These are phyloP conservation scores for Sclerotinia glacialis DNA, from an alignment of 2,329 filamentous ascomycete genomes.

Conservation along the genomic window DNA sequence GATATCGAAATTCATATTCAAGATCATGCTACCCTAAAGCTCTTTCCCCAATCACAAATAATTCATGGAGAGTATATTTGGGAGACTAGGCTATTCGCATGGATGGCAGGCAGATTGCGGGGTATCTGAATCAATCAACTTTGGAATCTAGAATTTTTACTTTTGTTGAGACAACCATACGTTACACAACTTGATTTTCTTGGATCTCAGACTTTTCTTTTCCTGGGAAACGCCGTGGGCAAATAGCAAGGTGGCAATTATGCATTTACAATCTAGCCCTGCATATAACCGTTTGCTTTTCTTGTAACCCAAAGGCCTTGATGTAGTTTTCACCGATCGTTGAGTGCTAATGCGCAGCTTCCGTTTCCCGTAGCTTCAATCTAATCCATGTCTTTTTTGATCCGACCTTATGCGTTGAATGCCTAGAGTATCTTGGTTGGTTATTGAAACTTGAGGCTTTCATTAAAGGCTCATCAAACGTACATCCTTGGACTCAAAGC, in stretches of 20 bases:
- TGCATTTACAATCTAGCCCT: background rate
- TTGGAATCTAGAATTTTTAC: background rate
- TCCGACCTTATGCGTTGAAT: slow-evolving; percentile 4
- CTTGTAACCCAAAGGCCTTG: background rate
- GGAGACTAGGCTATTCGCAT: background rate
- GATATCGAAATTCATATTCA: background rate
- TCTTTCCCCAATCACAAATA: background rate
- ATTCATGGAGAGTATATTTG: background rate
- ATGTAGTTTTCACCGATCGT: background rate
- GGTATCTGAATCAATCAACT: background rate
- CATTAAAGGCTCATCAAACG: background rate
- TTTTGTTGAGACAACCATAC: background rate
- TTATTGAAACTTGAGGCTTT: background rate
- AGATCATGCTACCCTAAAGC: background rate
- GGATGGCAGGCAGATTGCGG: background rate
- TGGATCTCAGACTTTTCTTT: background rate
- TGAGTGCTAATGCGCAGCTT: background rate
- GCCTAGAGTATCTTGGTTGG: background rate
- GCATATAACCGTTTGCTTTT: background rate
- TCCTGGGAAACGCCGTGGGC: background rate
- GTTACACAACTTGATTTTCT: background rate
- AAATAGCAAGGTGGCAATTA: background rate
- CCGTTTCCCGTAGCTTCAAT: background rate
- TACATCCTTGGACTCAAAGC: background rate
- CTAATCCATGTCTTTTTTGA: background rate